Percentiles rank a stretch among this genome's conserved stretches.
Conservation (phyloP, 345 rosid genomes). For the Eucalyptus erythrocorys region DNA sequence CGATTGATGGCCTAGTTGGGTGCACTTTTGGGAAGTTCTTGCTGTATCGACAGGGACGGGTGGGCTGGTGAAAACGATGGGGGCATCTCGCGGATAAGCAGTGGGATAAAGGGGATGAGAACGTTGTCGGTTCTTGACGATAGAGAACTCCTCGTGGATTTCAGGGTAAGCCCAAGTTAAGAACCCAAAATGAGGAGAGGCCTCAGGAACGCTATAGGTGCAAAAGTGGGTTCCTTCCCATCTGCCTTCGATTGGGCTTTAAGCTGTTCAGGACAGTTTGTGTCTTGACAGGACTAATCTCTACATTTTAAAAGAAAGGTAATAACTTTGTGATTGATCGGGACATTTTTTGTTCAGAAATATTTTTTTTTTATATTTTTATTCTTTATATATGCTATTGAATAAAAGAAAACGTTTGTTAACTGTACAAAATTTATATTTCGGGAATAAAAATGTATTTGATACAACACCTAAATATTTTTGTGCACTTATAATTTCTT, state of each 20-base stretch:
- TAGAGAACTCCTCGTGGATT: background rate
- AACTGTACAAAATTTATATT: fast-evolving
- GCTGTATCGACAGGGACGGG: background rate
- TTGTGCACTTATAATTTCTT: too few species aligned
- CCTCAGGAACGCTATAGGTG: background rate
- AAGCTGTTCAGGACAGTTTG: background rate
- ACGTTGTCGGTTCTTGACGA: background rate
- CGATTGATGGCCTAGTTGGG: background rate
- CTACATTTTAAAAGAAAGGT: background rate
- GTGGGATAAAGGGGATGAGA: background rate
- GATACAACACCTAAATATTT: fast-evolving
- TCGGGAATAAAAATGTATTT: fast-evolving
- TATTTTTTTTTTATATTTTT: too few species aligned
- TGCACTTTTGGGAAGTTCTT: background rate
- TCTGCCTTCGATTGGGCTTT: background rate
- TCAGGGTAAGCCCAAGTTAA: background rate
- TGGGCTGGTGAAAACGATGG: background rate
- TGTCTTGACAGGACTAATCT: background rate
- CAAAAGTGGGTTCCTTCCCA: background rate
- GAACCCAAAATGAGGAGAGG: background rate
- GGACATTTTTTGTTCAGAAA: too few species aligned
- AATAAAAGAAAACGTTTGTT: fast-evolving
- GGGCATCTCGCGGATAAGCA: background rate
- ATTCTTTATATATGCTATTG: fast-evolving
- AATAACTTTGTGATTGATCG: background rate